phyloP scores from a whole-genome alignment of 139 green algal species.

The Pleodorina starrii region DNA sequence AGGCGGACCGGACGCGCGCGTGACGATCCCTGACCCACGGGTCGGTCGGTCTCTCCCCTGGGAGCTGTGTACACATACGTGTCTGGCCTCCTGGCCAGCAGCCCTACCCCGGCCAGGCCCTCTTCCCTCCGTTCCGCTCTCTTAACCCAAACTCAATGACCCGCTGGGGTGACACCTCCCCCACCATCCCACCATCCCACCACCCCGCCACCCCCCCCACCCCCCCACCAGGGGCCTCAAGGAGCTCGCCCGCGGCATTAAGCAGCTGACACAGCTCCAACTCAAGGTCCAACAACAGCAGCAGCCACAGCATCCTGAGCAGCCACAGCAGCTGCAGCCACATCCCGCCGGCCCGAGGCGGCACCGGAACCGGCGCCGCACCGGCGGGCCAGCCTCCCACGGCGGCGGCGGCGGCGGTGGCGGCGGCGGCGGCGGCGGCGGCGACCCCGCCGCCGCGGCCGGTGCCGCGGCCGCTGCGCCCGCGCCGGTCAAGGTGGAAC shows the following conservation, averaged over 20 bases:
- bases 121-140: too few relatives aligned
- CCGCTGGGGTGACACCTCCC: neutral
- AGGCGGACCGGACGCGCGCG: too few relatives aligned
- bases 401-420: too few relatives aligned
- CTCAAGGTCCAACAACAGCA: neutral
- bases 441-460: neutral
- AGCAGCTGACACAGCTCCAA: neutral
- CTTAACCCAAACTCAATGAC: too few relatives aligned
- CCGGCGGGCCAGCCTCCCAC: neutral
- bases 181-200: neutral
- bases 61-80: too few relatives aligned
- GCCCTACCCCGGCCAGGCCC: too few relatives aligned
- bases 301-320: neutral
- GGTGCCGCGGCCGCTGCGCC: neutral
- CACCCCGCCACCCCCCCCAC: neutral
- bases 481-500: neutral
- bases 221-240: neutral
- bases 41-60: too few relatives aligned
- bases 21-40: too few relatives aligned
- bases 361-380: neutral
- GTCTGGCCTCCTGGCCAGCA: too few relatives aligned
- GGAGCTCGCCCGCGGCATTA: neutral
- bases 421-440: too few relatives aligned
- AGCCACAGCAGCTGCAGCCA: neutral
- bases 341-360: neutral